A percentile compares a stretch with the other conserved stretches of the same genome.
These are phyloP conservation scores for Plasmodium inui DNA, from an alignment of 169 alveolate genomes.

Conservation along the genomic window DNA sequence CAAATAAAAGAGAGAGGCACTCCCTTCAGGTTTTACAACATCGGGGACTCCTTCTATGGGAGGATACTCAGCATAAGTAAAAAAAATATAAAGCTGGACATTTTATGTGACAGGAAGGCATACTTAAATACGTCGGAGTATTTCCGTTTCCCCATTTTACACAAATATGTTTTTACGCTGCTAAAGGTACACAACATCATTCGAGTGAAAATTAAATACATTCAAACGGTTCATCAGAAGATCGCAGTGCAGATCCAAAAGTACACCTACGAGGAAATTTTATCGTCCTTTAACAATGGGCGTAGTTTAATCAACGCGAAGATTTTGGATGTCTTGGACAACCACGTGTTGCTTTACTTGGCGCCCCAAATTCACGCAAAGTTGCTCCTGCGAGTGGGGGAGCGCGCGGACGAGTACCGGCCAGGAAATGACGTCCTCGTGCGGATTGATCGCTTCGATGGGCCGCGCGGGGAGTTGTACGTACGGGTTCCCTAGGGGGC, in stretches of 20 bases:
- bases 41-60: constrained; percentile 61
- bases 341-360: constrained; percentile 21
- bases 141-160: neutral
- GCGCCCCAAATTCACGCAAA: constrained; percentile 55
- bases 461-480: constrained; percentile 16
- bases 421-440: constrained; percentile 12
- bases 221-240: constrained; percentile 40
- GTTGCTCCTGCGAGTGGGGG: constrained; percentile 2
- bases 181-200: constrained; percentile 52
- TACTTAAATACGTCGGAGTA: constrained; percentile 57
- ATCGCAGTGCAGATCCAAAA: constrained; percentile 31
- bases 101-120: constrained; percentile 70
- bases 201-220: constrained; percentile 36
- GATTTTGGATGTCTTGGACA: neutral
- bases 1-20: constrained; percentile 1
- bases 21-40: constrained; percentile 56
- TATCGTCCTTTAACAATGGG: constrained; percentile 50
- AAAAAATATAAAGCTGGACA: constrained; percentile 45
- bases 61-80: constrained; percentile 44
- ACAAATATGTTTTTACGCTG: constrained; percentile 32
- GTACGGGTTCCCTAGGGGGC: neutral
- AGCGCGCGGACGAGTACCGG: neutral
- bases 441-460: constrained; percentile 16
- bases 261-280: constrained; percentile 35
- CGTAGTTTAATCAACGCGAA: constrained; percentile 1